Conservation (phyloP, 2,329 filamentous ascomycete genomes). For the Botrytis pseudocinerea region DNA sequence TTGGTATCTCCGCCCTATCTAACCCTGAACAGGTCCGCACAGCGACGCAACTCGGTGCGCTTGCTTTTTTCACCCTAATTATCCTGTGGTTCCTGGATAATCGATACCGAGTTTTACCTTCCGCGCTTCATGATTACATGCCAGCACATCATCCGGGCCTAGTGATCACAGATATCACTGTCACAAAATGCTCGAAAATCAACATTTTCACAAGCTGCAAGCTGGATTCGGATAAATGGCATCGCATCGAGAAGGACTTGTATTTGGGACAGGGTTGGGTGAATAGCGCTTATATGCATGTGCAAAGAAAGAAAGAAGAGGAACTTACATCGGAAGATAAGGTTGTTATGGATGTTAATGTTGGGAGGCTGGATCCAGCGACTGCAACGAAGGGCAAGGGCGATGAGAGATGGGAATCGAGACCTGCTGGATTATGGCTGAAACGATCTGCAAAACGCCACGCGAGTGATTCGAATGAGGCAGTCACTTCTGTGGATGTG, state of each 20-base stretch:
- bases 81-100: constrained; percentile 67
- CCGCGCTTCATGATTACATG: constrained; percentile 66
- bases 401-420: constrained; percentile 64
- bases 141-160: constrained; percentile 68
- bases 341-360: constrained; percentile 65
- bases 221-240: constrained; percentile 59
- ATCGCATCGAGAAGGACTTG: constrained; percentile 70
- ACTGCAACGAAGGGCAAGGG: constrained; percentile 52
- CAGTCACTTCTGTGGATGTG: constrained; percentile 68
- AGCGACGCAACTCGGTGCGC: constrained; percentile 38
- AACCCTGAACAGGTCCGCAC: constrained; percentile 47
- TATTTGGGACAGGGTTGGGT: constrained; percentile 66
- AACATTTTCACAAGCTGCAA: constrained; percentile 61
- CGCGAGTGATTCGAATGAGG: constrained; percentile 47
- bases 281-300: constrained; percentile 65
- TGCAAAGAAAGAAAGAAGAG: constrained; percentile 69
- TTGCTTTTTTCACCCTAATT: constrained; percentile 52
- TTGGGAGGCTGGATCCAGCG: constrained; percentile 61
- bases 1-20: constrained; percentile 19
- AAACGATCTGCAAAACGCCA: constrained; percentile 51
- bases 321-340: constrained; percentile 61
- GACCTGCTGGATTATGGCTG: constrained; percentile 69
- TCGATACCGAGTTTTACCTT: constrained; percentile 66
- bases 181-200: constrained; percentile 62
- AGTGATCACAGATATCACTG: constrained; percentile 69